Evolutionary conservation across 176 grass and related monocot species (phyloP).

Genomic region (Rhynchospora pubera): DNA sequence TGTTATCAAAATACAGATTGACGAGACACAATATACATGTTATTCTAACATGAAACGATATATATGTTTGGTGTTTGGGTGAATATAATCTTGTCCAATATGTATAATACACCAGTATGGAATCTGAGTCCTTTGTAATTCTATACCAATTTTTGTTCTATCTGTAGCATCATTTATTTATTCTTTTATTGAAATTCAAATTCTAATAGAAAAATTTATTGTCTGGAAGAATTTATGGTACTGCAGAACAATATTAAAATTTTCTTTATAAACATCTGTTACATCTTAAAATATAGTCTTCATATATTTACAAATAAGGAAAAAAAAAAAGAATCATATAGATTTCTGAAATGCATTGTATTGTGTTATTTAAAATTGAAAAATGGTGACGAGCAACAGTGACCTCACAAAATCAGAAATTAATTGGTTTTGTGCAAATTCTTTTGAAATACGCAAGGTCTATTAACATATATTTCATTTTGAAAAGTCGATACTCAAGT

Average conservation of each 20-base stretch:
- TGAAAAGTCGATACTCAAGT: background rate
- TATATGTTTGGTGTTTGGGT: background rate
- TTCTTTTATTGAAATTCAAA: background rate
- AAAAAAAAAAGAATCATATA: background rate
- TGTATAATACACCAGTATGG: background rate
- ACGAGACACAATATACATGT: background rate
- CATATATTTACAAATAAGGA: background rate
- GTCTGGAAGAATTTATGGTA: background rate
- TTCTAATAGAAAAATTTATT: background rate
- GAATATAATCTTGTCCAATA: background rate
- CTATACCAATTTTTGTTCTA: background rate
- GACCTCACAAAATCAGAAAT: background rate
- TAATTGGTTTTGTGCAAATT: background rate
- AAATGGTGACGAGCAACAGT: background rate
- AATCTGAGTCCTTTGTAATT: background rate
- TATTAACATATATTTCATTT: background rate
- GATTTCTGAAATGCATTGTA: background rate
- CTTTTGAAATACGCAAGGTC: background rate
- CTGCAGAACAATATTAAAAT: background rate
- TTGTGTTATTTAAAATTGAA: background rate
- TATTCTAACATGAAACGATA: background rate
- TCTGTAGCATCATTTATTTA: background rate
- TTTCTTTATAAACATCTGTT: background rate
- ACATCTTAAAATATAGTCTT: background rate
- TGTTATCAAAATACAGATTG: background rate